Evolutionary conservation across 768 basidiomycete species (phyloP), one percentile per base, ranked within the genome.

Genomic region (Leccinellum rugosiceps): DNA sequence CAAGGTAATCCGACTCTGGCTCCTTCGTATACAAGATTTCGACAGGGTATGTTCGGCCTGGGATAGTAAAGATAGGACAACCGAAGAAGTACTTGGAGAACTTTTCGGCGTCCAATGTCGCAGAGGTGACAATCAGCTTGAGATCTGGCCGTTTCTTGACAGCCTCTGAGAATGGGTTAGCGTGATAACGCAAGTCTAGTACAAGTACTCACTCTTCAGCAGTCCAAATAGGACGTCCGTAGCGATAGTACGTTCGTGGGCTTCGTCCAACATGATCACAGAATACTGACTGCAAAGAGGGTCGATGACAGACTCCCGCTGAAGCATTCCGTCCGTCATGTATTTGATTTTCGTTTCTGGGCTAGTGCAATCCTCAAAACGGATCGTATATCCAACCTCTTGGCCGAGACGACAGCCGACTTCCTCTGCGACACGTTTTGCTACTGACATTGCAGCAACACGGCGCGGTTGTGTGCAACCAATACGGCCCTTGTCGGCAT

Each of bases 251-350:
- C 97, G 85, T 73, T 99, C 97, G 74, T 99, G 97, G 11, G 97
- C 97, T 76, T 99, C 97, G 70, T 99, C 97, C 71, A 99, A 80
- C 90, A 99, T 99, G 73, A 99, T 78, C 53, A 98, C 93, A 2
- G 92, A 93, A 71, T 99, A 99, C 48, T 86, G 83, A 58, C 86
- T 91, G 70, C 94, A 88, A 58, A 97, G 86, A 6, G 96, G 96
- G 68, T 99, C 97, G 68, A 98, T 91, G 53, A 99, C 78, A 62
- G 90, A 93, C 78, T 99, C 97, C 75, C 97, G 85, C 68, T 98
- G 92, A 25, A 99, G 81, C 94, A 99, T 98, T 77, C 97, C 97
- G 69, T 98, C 97, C 67, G 97, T 99, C 97, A 99, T 98, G 82
- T 97, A 99, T 75, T 98, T 99, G 82, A 99, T 99, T 68, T 90